These are phyloP conservation scores for Pelargonium australe DNA, from an alignment of 441 rosid species.

Conservation along the genomic window DNA sequence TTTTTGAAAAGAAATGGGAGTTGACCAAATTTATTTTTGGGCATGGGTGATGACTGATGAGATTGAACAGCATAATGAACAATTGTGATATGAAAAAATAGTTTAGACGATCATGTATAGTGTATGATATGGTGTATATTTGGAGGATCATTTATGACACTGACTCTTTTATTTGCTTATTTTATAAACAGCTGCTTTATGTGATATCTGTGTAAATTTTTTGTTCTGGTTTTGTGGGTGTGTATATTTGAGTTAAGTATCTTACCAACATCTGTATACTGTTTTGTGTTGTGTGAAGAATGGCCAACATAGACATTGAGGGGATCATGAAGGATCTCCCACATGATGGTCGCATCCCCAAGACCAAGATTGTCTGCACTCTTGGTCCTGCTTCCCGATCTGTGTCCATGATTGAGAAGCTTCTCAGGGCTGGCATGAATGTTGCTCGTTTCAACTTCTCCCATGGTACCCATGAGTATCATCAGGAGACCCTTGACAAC, in stretches of 20 bases:
- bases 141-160: no score
- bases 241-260: no score
- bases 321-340: slow-evolving; percentile 59
- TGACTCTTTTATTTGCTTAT: no score
- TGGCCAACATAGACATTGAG: slow-evolving; percentile 85
- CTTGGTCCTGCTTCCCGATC: slow-evolving; percentile 86
- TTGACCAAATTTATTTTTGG: no score
- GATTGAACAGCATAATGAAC: no score
- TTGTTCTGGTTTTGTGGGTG: no score
- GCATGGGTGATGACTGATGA: no score
- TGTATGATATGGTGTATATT: no score
- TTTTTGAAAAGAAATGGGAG: no score
- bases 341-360: slow-evolving; percentile 62
- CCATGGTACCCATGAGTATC: slow-evolving; percentile 86
- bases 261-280: neutral
- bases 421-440: slow-evolving; percentile 84
- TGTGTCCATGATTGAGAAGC: slow-evolving; percentile 64
- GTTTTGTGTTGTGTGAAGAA: slow-evolving; percentile 16
- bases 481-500: slow-evolving; percentile 82
- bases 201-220: neutral
- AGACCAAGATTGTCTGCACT: slow-evolving; percentile 92
- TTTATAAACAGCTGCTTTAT: neutral
- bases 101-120: no score
- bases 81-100: no score
- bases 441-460: slow-evolving; percentile 93